Conservation (phyloP, 306 rosid genomes). For the Quercus variabilis region DNA sequence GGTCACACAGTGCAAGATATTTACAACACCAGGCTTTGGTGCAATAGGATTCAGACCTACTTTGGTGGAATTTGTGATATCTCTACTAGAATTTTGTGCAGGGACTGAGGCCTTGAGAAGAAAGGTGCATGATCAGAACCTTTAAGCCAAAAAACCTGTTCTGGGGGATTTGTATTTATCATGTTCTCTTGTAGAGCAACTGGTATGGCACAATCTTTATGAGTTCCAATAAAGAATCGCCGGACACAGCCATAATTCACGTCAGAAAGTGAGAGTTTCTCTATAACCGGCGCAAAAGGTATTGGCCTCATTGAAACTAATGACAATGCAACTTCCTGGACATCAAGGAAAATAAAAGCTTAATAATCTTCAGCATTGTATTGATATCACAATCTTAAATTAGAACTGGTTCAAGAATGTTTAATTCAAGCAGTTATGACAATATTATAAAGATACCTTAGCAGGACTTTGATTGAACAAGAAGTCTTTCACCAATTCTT, state of each 20-base stretch:
- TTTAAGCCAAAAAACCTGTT: conserved; percentile 66
- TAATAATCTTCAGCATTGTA: too few species aligned
- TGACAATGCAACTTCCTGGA: conserved; percentile 36
- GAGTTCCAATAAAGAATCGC: conserved; percentile 72
- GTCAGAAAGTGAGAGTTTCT: conserved; percentile 73
- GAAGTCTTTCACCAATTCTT: conserved; percentile 69
- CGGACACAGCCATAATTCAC: conserved; percentile 64
- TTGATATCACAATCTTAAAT: not conserved
- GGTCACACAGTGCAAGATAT: not conserved
- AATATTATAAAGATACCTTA: conserved; percentile 46
- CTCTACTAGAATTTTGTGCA: conserved; percentile 82
- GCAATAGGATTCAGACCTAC: not conserved
- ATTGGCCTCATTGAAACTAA: conserved; percentile 88
- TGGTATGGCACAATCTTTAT: conserved; percentile 78
- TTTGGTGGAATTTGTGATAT: conserved; percentile 51
- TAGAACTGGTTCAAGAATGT: not conserved
- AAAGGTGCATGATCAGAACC: conserved; percentile 94
- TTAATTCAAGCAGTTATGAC: not conserved
- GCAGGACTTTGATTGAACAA: conserved; percentile 87
- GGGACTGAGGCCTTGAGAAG: conserved; percentile 95
- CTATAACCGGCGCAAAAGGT: conserved; percentile 86
- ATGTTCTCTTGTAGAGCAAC: conserved; percentile 62
- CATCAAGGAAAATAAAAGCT: not conserved
- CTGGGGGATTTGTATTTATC: conserved; percentile 69
- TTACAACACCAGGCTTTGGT: not conserved